A percentile compares a stretch with the other conserved stretches of the same genome.
Evolutionary conservation across 768 basidiomycete genomes (phyloP).

Genomic region (Termitomyces sp.): DNA sequence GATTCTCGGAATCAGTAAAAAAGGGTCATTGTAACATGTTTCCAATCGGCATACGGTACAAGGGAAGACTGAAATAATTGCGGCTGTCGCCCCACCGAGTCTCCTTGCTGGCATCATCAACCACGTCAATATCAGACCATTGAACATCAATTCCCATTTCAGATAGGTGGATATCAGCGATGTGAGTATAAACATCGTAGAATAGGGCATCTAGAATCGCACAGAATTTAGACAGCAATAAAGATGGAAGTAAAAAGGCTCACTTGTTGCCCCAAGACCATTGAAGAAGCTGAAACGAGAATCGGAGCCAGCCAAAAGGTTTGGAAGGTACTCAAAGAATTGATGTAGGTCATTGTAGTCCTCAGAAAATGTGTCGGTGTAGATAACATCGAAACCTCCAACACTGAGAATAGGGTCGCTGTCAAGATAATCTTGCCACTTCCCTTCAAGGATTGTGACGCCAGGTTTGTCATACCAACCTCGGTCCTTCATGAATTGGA

Average conservation of each 20-base stretch:
- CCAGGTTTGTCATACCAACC: slow-evolving; percentile 78
- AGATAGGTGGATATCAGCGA: slow-evolving; percentile 82
- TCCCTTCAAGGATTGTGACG: slow-evolving; percentile 79
- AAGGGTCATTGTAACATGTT: slow-evolving; percentile 3
- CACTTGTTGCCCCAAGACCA: slow-evolving; percentile 92
- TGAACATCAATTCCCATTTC: slow-evolving; percentile 71
- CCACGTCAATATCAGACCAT: slow-evolving; percentile 81
- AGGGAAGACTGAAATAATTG: slow-evolving; percentile 71
- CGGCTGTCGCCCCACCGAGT: slow-evolving; percentile 71
- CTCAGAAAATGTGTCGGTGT: slow-evolving; percentile 93
- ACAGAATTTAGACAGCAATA: slow-evolving; percentile 1
- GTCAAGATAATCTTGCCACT: slow-evolving; percentile 88
- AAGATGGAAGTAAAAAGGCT: slow-evolving; percentile 17
- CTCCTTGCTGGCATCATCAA: slow-evolving; percentile 38
- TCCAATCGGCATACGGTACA: slow-evolving; percentile 65
- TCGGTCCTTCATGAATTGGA: slow-evolving; percentile 66
- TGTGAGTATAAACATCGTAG: slow-evolving; percentile 85
- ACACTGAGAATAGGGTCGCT: slow-evolving; percentile 48
- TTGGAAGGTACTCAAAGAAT: slow-evolving; percentile 79
- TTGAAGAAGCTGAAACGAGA: slow-evolving; percentile 96
- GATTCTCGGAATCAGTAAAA: background rate
- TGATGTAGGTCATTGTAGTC: slow-evolving; percentile 71
- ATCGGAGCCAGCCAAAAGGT: slow-evolving; percentile 66
- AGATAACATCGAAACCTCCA: slow-evolving; percentile 85
- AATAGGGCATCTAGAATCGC: slow-evolving; percentile 66